Conservation (phyloP, 805 yeast species). For the Candida silvicultrix region DNA sequence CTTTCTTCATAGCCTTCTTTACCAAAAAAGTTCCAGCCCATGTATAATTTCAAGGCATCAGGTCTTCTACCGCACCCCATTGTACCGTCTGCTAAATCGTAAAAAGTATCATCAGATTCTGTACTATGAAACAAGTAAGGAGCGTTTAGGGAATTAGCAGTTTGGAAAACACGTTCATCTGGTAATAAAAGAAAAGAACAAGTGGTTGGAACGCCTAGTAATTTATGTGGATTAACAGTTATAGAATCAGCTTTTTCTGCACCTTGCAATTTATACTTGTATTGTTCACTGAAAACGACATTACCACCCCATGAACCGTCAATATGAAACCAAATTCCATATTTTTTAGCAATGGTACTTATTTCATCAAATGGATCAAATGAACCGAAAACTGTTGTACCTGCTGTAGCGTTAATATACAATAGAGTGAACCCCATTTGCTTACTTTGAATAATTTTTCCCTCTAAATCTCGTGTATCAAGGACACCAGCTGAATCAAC, state of each 20-base stretch:
- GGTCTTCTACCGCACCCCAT: constrained; percentile 91
- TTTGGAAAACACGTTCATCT: constrained; percentile 55
- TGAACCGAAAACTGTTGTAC: constrained; percentile 84
- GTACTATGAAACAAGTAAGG: constrained; percentile 72
- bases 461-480: constrained; percentile 41
- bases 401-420: constrained; percentile 79
- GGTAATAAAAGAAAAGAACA: constrained; percentile 71
- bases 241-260: constrained; percentile 64
- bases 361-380: constrained; percentile 63
- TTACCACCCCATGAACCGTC: constrained; percentile 95
- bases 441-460: constrained; percentile 35
- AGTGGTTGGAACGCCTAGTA: constrained; percentile 82
- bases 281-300: constrained; percentile 53
- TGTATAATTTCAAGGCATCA: constrained; percentile 70
- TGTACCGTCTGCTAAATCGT: constrained; percentile 82
- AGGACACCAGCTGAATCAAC: constrained; percentile 52
- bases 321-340: constrained; percentile 71
- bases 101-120: constrained; percentile 45
- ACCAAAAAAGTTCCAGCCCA: constrained; percentile 82
- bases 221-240: constrained; percentile 81
- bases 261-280: constrained; percentile 46
- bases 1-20: constrained; percentile 54
- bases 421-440: constrained; percentile 62
- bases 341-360: constrained; percentile 42
- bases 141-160: constrained; percentile 70